phyloP scores from a whole-genome alignment of 768 basidiomycete species.

The Termitomyces sp. region DNA sequence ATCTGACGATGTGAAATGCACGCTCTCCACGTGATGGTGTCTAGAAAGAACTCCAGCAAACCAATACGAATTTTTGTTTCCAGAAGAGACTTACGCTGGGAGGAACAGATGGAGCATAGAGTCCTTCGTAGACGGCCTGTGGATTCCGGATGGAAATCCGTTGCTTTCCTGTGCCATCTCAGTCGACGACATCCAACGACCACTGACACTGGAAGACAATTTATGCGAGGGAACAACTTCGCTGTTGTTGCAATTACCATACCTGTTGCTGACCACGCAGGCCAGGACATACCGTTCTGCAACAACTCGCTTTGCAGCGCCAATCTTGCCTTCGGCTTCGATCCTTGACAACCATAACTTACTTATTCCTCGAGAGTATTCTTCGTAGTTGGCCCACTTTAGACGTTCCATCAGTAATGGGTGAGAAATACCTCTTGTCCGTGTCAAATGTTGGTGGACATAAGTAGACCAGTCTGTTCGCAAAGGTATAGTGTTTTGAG shows the following conservation, averaged over 20 bases:
- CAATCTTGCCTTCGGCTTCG: constrained; percentile 35
- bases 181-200: constrained; percentile 59
- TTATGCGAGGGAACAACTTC: background rate
- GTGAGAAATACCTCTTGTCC: constrained; percentile 13
- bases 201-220: constrained; percentile 49
- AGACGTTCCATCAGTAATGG: constrained; percentile 35
- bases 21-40: constrained; percentile 72
- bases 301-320: constrained; percentile 36
- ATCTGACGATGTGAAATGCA: constrained; percentile 51
- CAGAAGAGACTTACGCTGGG: constrained; percentile 47
- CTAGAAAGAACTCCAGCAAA: constrained; percentile 40
- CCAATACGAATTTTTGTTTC: background rate
- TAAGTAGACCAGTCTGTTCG: constrained; percentile 69
- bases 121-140: constrained; percentile 12
- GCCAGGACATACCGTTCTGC: constrained; percentile 66
- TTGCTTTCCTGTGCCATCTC: constrained; percentile 72
- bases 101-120: constrained; percentile 53
- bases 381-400: constrained; percentile 67
- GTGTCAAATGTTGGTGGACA: constrained; percentile 25
- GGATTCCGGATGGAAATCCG: constrained; percentile 30
- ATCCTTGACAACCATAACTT: constrained; percentile 54
- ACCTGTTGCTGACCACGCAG: constrained; percentile 73
- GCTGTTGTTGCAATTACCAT: background rate
- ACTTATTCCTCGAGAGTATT: constrained; percentile 65
- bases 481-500: constrained; percentile 15